Evolutionary conservation across 1,139 yeast genomes (phyloP).

Genomic region (Trichomonascaceae sp.): DNA sequence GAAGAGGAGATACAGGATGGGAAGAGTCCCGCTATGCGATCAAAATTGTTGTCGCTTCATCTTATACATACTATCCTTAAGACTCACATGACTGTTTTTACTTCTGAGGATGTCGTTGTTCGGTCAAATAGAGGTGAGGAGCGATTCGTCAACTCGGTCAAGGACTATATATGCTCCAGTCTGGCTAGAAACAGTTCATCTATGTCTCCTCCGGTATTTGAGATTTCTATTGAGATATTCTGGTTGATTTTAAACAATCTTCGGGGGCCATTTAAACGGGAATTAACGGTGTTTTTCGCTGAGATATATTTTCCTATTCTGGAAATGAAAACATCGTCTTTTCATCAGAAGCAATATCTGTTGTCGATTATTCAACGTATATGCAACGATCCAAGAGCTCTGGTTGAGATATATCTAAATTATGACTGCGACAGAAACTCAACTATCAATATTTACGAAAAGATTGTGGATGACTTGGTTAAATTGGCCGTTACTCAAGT

Average conservation of each 20-base stretch:
- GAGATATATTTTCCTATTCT: slow-evolving; percentile 93
- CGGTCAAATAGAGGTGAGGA: slow-evolving; percentile 56
- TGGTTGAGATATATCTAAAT: slow-evolving; percentile 87
- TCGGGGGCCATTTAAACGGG: slow-evolving; percentile 82
- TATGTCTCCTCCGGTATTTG: slow-evolving; percentile 86
- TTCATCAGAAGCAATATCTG: slow-evolving; percentile 87
- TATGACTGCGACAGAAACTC: slow-evolving; percentile 82
- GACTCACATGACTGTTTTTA: slow-evolving; percentile 78
- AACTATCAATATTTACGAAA: slow-evolving; percentile 82
- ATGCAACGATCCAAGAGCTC: slow-evolving; percentile 82
- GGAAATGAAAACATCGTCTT: slow-evolving; percentile 84
- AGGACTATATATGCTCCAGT: slow-evolving; percentile 77
- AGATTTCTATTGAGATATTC: slow-evolving; percentile 84
- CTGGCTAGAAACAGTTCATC: slow-evolving; percentile 92
- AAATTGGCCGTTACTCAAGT: slow-evolving; percentile 65
- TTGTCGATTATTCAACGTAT: slow-evolving; percentile 71
- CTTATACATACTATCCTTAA: slow-evolving; percentile 79
- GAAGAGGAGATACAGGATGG: slow-evolving; percentile 71
- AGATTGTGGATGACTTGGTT: slow-evolving; percentile 70
- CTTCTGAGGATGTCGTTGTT: slow-evolving; percentile 58
- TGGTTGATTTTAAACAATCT: slow-evolving; percentile 82
- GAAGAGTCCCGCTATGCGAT: slow-evolving; percentile 87
- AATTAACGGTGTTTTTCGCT: slow-evolving; percentile 86
- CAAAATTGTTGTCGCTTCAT: slow-evolving; percentile 82
- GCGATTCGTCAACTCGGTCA: slow-evolving; percentile 68